Conservation (phyloP, 2,329 filamentous ascomycete species). For the Aspergillus novofumigatus region DNA sequence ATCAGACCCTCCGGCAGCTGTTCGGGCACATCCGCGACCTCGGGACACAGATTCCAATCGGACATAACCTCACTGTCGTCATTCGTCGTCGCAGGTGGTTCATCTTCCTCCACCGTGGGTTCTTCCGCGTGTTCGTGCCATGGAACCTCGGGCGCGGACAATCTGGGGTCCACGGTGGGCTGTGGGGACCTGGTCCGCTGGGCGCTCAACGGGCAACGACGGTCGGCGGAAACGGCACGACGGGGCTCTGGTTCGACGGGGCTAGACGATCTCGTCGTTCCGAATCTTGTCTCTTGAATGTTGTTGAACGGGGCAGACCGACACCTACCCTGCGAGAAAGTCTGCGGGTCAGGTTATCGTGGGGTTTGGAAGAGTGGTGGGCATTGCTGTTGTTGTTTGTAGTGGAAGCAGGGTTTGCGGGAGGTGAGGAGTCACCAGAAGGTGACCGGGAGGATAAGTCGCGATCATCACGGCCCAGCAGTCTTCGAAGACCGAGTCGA, state of each 20-base stretch:
- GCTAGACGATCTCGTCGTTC: constrained; percentile 71
- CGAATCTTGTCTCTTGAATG: constrained; percentile 77
- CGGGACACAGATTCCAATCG: constrained; percentile 26
- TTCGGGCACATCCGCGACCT: constrained; percentile 23
- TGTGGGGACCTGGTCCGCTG: constrained; percentile 44
- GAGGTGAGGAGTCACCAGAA: constrained; percentile 12
- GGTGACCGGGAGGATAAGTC: constrained; percentile 25
- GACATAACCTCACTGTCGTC: constrained; percentile 24
- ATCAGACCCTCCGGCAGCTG: constrained; percentile 44
- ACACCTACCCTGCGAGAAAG: constrained; percentile 60
- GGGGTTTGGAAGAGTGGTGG: constrained; percentile 17
- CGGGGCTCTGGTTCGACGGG: constrained; percentile 59
- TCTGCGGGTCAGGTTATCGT: constrained; percentile 32
- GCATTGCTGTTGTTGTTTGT: constrained; percentile 11
- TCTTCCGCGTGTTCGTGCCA: constrained; percentile 30
- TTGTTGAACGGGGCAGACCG: constrained; percentile 69
- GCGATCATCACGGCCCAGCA: constrained; percentile 40
- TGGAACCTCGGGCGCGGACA: constrained; percentile 41
- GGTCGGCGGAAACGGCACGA: constrained; percentile 62
- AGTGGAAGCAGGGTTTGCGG: constrained; percentile 12
- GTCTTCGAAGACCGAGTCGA: constrained; percentile 39
- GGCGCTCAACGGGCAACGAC: constrained; percentile 38
- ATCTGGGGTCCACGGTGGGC: constrained; percentile 33
- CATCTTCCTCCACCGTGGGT: constrained; percentile 28
- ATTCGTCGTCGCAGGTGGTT: constrained; percentile 21